Percentiles rank a stretch among this genome's conserved stretches.
These are phyloP conservation scores for Laburnicola sp. DNA, from an alignment of 2,329 filamentous ascomycete genomes.

Conservation along the genomic window DNA sequence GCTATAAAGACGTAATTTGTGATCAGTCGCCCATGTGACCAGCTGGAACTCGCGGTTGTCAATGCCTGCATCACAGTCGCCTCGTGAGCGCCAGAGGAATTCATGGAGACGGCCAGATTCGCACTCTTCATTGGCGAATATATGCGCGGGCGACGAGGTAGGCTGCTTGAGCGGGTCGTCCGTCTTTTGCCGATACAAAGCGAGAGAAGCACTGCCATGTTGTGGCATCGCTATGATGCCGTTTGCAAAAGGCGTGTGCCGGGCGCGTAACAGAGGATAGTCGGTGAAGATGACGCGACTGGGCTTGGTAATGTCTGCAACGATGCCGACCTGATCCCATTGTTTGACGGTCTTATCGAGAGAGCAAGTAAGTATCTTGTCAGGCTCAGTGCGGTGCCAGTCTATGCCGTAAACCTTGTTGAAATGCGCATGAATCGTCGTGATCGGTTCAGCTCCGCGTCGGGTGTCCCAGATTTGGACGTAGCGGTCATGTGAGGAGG, in stretches of 20 bases:
- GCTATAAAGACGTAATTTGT: conserved; percentile 76
- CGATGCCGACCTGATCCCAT: conserved; percentile 74
- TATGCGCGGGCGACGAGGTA: conserved; percentile 50
- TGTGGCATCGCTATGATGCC: conserved; percentile 91
- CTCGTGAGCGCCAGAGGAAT: conserved; percentile 84
- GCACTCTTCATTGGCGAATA: conserved; percentile 59
- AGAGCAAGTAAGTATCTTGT: conserved; percentile 81
- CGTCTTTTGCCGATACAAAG: conserved; percentile 73
- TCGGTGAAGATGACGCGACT: conserved; percentile 73
- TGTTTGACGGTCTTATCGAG: conserved; percentile 91
- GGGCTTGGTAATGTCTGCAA: conserved; percentile 48
- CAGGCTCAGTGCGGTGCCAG: conserved; percentile 79
- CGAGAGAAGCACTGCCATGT: conserved; percentile 79
- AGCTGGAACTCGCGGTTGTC: conserved; percentile 90
- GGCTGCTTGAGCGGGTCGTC: conserved; percentile 32
- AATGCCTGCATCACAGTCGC: conserved; percentile 63
- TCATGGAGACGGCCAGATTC: conserved; percentile 71
- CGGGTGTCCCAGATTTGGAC: conserved; percentile 90
- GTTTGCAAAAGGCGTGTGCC: conserved; percentile 86
- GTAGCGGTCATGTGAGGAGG: conserved; percentile 86
- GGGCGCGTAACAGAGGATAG: conserved; percentile 87
- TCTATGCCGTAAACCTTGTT: conserved; percentile 96
- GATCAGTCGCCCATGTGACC: conserved; percentile 89
- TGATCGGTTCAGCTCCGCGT: conserved; percentile 74
- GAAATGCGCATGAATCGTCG: conserved; percentile 82